Conservation (phyloP, 2,329 filamentous ascomycete species). For the Cercospora brassicicola region DNA sequence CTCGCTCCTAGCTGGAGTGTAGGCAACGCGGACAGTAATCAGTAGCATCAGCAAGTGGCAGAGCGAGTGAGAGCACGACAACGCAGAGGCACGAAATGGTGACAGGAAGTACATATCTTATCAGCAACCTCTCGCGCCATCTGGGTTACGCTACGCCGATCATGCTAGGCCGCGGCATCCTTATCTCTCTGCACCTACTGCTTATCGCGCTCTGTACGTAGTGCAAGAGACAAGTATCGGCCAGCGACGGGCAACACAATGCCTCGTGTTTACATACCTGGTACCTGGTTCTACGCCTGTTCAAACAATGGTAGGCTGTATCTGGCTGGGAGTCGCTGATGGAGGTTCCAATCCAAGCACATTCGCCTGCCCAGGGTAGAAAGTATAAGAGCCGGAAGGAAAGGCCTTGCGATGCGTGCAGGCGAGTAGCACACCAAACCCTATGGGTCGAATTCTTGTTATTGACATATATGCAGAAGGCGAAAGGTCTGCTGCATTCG, state of each 20-base stretch:
- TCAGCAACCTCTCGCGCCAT: conserved; percentile 5
- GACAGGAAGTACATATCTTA: background rate
- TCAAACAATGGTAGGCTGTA: background rate
- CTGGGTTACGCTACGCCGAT: conserved; percentile 1
- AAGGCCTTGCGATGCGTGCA: conserved; percentile 28
- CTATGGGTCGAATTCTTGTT: background rate
- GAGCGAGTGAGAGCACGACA: background rate
- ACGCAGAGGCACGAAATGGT: background rate
- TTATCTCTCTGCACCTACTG: conserved; percentile 5
- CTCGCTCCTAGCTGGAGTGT: background rate
- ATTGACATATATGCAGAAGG: conserved; percentile 8
- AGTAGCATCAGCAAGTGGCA: background rate
- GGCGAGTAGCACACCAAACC: background rate
- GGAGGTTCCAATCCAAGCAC: conserved; percentile 3
- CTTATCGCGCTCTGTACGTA: conserved; percentile 6
- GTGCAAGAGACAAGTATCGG: background rate
- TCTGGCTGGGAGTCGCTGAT: conserved; percentile 11
- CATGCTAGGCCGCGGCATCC: conserved; percentile 9
- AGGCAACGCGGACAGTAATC: background rate
- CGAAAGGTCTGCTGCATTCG: conserved; percentile 31
- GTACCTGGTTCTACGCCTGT: background rate
- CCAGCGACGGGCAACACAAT: conserved; percentile 14
- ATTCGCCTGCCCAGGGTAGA: conserved; percentile 20
- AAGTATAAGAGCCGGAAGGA: conserved; percentile 31
- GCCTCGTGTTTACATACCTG: background rate